Percentiles rank a stretch among this genome's conserved stretches.
Evolutionary conservation across 352 stramenopile species (phyloP).

Genomic region (Bremia lactucae): DNA sequence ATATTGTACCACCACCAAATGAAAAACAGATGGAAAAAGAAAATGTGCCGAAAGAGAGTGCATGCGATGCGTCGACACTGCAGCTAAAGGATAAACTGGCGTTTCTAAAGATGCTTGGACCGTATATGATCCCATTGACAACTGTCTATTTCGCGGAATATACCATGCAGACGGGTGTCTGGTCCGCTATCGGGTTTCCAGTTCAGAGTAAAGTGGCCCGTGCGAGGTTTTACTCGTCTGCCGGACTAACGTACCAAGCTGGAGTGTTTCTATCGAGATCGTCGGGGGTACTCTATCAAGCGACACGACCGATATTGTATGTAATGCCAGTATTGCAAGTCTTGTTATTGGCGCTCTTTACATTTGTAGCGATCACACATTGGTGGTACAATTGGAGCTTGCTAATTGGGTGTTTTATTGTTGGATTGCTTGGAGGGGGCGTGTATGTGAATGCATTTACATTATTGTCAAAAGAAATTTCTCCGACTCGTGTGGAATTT

Average conservation of each 20-base stretch:
- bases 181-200: constrained; percentile 91
- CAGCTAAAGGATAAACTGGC: constrained; percentile 44
- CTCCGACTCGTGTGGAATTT: constrained; percentile 67
- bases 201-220: constrained; percentile 57
- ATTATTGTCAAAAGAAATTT: constrained; percentile 76
- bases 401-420: constrained; percentile 73
- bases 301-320: constrained; percentile 69
- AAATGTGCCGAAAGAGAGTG: neutral
- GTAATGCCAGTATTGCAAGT: constrained; percentile 84
- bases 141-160: constrained; percentile 92
- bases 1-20: no score
- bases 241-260: constrained; percentile 87
- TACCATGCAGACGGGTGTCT: constrained; percentile 88
- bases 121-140: constrained; percentile 87
- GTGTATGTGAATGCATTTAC: constrained; percentile 90
- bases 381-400: constrained; percentile 83
- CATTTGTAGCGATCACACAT: constrained; percentile 61
- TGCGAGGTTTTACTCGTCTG: constrained; percentile 83
- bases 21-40: constrained; percentile 10
- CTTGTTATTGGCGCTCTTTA: constrained; percentile 84
- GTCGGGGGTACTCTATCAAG: constrained; percentile 75
- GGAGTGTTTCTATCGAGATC: constrained; percentile 90
- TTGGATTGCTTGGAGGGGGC: constrained; percentile 80
- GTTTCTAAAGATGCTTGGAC: constrained; percentile 75
- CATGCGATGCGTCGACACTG: constrained; percentile 27